These are phyloP conservation scores for Colletotrichum kahawae DNA, from an alignment of 2,329 filamentous ascomycete species.

Conservation along the genomic window DNA sequence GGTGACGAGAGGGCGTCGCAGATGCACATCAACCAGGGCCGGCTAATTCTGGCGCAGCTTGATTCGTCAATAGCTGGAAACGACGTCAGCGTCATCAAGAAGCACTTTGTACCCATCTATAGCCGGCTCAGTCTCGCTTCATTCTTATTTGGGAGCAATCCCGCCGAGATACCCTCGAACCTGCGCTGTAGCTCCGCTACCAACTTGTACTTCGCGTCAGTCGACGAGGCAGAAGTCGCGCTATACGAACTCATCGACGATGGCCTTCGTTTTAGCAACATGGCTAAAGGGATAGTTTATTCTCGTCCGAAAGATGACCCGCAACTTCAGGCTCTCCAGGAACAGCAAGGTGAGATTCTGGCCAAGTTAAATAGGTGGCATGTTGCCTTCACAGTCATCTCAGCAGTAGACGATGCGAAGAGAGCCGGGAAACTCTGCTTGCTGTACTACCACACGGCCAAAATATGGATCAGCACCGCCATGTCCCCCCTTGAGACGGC, in stretches of 20 bases:
- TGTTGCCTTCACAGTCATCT: conserved; percentile 32
- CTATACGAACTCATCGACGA: conserved; percentile 47
- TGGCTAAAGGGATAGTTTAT: conserved; percentile 30
- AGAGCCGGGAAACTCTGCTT: conserved; percentile 33
- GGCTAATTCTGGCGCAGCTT: conserved; percentile 43
- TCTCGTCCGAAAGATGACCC: conserved; percentile 28
- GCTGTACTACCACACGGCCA: conserved; percentile 39
- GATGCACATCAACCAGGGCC: conserved; percentile 48
- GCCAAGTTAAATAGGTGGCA: conserved; percentile 32
- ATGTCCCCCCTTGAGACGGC: conserved; percentile 34
- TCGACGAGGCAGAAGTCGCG: conserved; percentile 32
- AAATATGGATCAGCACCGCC: conserved; percentile 37
- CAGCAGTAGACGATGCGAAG: conserved; percentile 24
- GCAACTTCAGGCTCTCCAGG: conserved; percentile 28
- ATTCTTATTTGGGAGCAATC: conserved; percentile 43
- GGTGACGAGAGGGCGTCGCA: conserved; percentile 51
- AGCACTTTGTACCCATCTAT: conserved; percentile 48
- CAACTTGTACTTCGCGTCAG: conserved; percentile 32
- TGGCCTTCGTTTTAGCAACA: conserved; percentile 39
- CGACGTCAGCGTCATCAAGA: conserved; percentile 42
- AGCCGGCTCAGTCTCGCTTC: conserved; percentile 45
- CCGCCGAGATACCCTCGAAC: conserved; percentile 38
- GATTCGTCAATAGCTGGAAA: conserved; percentile 25
- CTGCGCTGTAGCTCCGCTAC: conserved; percentile 36
- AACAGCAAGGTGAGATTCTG: conserved; percentile 38